Conservation (phyloP, 2,329 filamentous ascomycete genomes). For the Pseudocercospora fuligena region DNA sequence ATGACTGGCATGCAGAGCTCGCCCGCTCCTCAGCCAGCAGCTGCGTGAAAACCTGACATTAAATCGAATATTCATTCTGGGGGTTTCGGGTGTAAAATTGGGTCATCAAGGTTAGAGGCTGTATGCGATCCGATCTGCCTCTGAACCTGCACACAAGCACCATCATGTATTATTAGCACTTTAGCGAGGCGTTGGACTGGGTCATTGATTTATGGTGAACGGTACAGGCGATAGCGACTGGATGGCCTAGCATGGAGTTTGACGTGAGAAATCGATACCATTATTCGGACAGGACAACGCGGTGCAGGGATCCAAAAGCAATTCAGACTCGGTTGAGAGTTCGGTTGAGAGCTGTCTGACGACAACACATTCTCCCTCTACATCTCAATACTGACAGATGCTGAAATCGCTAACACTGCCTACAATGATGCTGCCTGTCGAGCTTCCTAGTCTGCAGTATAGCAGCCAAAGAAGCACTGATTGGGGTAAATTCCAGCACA, state of each 20-base stretch:
- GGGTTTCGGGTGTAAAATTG: too few relatives aligned
- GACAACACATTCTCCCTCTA: background rate
- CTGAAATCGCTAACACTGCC: background rate
- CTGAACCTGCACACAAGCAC: background rate
- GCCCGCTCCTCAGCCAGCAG: constrained; percentile 44
- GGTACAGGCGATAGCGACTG: constrained; percentile 1
- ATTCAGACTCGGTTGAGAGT: background rate
- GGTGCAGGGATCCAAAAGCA: background rate
- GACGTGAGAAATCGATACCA: background rate
- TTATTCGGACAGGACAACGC: background rate
- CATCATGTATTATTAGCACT: constrained; percentile 3
- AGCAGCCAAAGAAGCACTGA: too few relatives aligned
- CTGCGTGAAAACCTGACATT: constrained; percentile 33
- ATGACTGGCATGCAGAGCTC: constrained; percentile 43
- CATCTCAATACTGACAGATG: background rate
- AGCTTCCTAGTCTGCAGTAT: too few relatives aligned
- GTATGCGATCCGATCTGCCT: background rate
- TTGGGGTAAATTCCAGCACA: background rate
- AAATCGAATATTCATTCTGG: background rate
- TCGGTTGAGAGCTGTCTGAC: background rate
- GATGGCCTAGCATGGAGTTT: background rate
- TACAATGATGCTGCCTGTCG: too few relatives aligned
- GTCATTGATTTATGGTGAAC: background rate
- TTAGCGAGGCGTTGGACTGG: constrained; percentile 9
- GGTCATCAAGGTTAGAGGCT: background rate